A percentile compares a stretch with the other conserved stretches of the same genome.
Evolutionary conservation across 192 early-diverging fungal genomes (phyloP).

Genomic region (Podila epicladia): DNA sequence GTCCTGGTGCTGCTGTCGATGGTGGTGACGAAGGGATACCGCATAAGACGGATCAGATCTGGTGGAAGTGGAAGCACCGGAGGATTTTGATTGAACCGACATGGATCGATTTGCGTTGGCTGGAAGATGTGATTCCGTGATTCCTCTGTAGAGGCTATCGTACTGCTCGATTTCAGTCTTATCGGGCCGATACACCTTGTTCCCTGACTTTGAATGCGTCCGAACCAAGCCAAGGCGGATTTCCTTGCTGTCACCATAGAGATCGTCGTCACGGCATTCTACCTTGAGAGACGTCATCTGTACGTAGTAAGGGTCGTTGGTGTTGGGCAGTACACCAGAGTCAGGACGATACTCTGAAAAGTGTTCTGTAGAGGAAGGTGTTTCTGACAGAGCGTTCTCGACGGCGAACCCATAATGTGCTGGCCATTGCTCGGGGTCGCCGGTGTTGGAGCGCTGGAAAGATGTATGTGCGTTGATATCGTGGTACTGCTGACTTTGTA

Average conservation of each 20-base stretch:
- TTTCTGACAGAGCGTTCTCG: neutral
- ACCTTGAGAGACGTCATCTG: neutral
- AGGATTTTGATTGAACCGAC: neutral
- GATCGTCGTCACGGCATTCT: neutral
- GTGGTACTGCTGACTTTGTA: conserved; percentile 11
- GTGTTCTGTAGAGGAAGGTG: conserved; percentile 8
- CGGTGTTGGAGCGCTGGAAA: neutral
- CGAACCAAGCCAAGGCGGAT: neutral
- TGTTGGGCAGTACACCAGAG: conserved; percentile 23
- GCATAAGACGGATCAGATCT: neutral
- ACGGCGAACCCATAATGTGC: conserved; percentile 16
- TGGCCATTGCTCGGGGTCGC: conserved; percentile 11
- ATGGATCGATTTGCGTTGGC: conserved; percentile 1
- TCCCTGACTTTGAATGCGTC: neutral
- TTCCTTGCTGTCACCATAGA: neutral
- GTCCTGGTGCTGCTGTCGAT: conserved; percentile 5
- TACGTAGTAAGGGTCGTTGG: conserved; percentile 15
- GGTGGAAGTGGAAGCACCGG: neutral
- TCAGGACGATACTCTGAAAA: conserved; percentile 13
- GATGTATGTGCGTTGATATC: neutral
- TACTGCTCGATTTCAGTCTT: conserved; percentile 18
- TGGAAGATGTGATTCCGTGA: conserved; percentile 2
- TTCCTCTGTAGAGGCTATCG: conserved; percentile 7
- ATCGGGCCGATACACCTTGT: conserved; percentile 10
- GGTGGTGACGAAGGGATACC: neutral